Conservation (phyloP, 2,329 filamentous ascomycete species). For the Diaporthe vexans region DNA sequence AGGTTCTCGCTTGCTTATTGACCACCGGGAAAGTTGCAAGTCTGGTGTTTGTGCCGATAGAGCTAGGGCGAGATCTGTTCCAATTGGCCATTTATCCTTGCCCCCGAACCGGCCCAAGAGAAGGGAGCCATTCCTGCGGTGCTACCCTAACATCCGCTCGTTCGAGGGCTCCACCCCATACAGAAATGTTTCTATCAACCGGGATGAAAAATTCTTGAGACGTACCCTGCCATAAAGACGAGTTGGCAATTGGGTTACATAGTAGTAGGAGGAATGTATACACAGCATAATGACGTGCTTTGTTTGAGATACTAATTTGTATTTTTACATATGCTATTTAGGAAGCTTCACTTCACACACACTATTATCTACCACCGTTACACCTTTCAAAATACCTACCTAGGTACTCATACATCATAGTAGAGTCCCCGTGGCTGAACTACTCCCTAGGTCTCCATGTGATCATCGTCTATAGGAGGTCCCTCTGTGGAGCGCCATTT, state of each 20-base stretch:
- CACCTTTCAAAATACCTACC: no score
- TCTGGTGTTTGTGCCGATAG: slow-evolving; percentile 3
- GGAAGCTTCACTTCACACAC: no score
- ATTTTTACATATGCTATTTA: neutral
- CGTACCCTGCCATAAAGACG: neutral
- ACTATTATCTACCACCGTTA: no score
- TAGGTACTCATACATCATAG: no score
- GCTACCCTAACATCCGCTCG: neutral
- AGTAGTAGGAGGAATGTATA: neutral
- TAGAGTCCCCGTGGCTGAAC: no score
- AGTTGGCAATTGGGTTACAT: neutral
- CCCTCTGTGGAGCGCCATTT: no score
- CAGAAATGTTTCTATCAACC: neutral
- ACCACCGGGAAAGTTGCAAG: neutral
- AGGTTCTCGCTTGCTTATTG: slow-evolving; percentile 10
- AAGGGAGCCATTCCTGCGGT: neutral
- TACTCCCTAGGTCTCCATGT: no score
- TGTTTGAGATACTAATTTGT: neutral
- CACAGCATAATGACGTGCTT: neutral
- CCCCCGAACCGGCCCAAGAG: neutral
- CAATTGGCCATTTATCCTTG: slow-evolving; percentile 15
- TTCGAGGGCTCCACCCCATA: neutral
- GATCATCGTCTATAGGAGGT: no score
- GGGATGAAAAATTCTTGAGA: neutral
- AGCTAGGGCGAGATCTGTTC: slow-evolving; percentile 2